phyloP scores from a whole-genome alignment of 805 yeast genomes.

The Zygoascus flipseniorum region DNA sequence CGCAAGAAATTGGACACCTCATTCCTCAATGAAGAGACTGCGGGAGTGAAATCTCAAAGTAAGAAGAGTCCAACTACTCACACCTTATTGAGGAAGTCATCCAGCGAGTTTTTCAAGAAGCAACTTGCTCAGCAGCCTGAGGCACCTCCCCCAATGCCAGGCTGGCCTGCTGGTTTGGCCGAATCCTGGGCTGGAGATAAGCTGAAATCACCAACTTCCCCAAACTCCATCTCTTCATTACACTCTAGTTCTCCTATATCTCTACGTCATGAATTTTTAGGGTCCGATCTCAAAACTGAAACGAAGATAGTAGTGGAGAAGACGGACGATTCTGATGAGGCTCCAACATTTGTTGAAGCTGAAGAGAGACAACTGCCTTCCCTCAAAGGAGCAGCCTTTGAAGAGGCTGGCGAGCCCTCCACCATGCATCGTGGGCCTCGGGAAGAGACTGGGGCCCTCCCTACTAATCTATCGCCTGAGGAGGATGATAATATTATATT shows the following conservation, averaged over 20 bases:
- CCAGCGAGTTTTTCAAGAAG: background rate
- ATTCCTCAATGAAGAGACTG: background rate
- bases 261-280: background rate
- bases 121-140: background rate
- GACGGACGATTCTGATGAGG: background rate
- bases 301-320: background rate
- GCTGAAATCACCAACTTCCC: background rate
- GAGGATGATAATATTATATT: slow-evolving; percentile 39
- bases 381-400: too few species aligned
- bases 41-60: background rate
- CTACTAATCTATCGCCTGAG: background rate
- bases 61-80: background rate
- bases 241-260: background rate
- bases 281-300: background rate
- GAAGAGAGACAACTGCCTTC: background rate
- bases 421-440: too few species aligned
- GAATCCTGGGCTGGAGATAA: background rate
- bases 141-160: slow-evolving; percentile 3
- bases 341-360: background rate
- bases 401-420: too few species aligned
- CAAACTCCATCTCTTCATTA: background rate
- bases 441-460: too few species aligned
- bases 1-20: slow-evolving; percentile 1
- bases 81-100: background rate
- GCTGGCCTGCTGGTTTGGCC: background rate